Evolutionary conservation across 2,329 filamentous ascomycete species (phyloP).

Genomic region (Penicillium sp.): DNA sequence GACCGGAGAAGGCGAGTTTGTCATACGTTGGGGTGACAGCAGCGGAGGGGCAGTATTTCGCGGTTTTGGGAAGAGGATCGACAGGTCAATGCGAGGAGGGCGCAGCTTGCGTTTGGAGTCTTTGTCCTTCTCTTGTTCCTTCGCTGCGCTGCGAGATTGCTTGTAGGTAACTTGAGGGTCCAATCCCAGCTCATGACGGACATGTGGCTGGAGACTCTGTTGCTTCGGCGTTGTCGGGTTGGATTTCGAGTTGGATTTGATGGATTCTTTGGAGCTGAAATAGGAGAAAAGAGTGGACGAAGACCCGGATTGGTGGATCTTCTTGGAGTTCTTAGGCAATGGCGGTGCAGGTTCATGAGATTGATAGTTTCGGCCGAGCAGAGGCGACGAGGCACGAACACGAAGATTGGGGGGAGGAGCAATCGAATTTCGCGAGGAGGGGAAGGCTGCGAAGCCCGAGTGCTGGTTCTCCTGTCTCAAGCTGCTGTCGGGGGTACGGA

Average conservation of each 20-base stretch:
- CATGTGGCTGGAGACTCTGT: slow-evolving; percentile 17
- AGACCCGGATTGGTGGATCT: slow-evolving; percentile 44
- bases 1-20: slow-evolving; percentile 42
- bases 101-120: slow-evolving; percentile 43
- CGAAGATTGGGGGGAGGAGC: slow-evolving; percentile 34
- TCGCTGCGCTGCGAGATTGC: slow-evolving; percentile 26
- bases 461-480: slow-evolving; percentile 20
- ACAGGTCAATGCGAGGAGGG: slow-evolving; percentile 45
- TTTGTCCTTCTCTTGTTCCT: slow-evolving; percentile 11
- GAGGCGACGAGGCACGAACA: slow-evolving; percentile 50
- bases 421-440: slow-evolving; percentile 20
- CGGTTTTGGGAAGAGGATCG: slow-evolving; percentile 45
- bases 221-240: slow-evolving; percentile 25
- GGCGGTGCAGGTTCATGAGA: slow-evolving; percentile 29
- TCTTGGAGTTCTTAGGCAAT: slow-evolving; percentile 40
- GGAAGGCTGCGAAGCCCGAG: slow-evolving; percentile 30
- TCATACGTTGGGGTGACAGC: slow-evolving; percentile 46
- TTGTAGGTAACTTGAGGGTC: slow-evolving; percentile 27
- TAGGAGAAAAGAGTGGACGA: slow-evolving; percentile 50
- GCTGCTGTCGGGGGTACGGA: slow-evolving; percentile 44
- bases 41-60: slow-evolving; percentile 34
- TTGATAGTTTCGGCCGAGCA: slow-evolving; percentile 44
- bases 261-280: slow-evolving; percentile 48
- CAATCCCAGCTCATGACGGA: slow-evolving; percentile 19
- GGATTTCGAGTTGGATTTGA: slow-evolving; percentile 42